phyloP scores from a whole-genome alignment of 176 grass and related monocot species.

The Carex cristatella region DNA sequence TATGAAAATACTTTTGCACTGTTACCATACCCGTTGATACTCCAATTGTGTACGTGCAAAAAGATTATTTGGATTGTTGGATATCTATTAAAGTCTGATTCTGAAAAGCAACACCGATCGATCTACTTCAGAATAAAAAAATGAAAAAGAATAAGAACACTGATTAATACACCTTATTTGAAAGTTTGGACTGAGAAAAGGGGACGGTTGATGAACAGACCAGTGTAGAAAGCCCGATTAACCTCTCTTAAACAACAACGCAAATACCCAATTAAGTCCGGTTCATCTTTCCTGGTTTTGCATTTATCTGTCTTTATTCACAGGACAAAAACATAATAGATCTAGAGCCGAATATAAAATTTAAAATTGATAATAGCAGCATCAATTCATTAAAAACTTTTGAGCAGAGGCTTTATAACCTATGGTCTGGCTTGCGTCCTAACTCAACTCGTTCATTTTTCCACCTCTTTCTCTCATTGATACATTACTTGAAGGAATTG shows the following conservation, averaged over 20 bases:
- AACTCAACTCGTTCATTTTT: not conserved
- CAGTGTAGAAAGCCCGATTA: not conserved
- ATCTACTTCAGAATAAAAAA: not conserved
- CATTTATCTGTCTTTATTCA: not conserved
- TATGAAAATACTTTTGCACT: no score
- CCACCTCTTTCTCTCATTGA: not conserved
- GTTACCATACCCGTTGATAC: no score
- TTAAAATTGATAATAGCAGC: not conserved
- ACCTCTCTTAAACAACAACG: not conserved
- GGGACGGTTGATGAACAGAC: not conserved
- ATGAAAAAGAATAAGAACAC: not conserved
- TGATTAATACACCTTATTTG: not conserved
- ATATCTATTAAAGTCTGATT: not conserved
- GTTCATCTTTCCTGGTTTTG: not conserved
- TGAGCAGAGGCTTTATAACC: not conserved
- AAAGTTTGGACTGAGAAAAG: not conserved
- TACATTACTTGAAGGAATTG: not conserved
- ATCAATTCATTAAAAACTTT: not conserved
- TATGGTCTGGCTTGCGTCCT: not conserved
- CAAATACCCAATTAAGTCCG: not conserved
- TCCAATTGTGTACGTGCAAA: not conserved
- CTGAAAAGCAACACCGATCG: not conserved
- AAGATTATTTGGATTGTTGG: no score
- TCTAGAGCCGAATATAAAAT: not conserved
- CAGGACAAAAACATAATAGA: not conserved